A percentile compares a stretch with the other conserved stretches of the same genome.
Conservation (phyloP, 805 yeast genomes). For the Myxozyma neotropica region DNA sequence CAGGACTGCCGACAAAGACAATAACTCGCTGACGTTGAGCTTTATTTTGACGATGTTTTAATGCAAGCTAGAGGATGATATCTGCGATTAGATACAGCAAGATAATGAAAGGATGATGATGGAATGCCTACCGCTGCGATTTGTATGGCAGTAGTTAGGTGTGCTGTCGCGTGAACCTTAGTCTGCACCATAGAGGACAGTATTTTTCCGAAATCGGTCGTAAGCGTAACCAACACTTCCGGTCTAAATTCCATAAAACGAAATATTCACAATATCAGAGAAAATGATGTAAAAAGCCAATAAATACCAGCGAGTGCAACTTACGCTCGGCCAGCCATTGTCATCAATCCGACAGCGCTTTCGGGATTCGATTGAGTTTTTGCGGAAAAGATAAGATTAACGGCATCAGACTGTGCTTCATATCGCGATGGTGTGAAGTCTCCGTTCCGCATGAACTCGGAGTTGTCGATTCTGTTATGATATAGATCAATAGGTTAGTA, state of each 20-base stretch:
- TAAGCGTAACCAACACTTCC: slow-evolving; percentile 82
- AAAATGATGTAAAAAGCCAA: not conserved
- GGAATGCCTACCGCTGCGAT: slow-evolving; percentile 63
- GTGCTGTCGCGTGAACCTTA: slow-evolving; percentile 65
- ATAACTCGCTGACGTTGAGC: slow-evolving; percentile 88
- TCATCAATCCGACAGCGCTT: slow-evolving; percentile 86
- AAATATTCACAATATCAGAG: too few species aligned
- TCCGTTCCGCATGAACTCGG: slow-evolving; percentile 95
- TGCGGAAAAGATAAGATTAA: slow-evolving; percentile 80
- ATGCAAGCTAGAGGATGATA: slow-evolving; percentile 59
- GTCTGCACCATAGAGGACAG: slow-evolving; percentile 80
- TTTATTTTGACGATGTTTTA: slow-evolving; percentile 94
- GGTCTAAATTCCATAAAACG: slow-evolving; percentile 56
- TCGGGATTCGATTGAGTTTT: slow-evolving; percentile 91
- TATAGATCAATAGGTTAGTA: not conserved
- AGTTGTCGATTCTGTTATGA: slow-evolving; percentile 69
- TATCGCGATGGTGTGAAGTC: slow-evolving; percentile 86
- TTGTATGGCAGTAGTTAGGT: slow-evolving; percentile 82
- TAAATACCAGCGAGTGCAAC: not conserved
- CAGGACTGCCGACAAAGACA: slow-evolving; percentile 86
- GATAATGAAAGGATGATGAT: not conserved
- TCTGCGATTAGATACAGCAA: not conserved
- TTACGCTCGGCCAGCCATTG: slow-evolving; percentile 71
- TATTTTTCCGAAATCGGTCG: slow-evolving; percentile 83
- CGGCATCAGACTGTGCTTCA: slow-evolving; percentile 90